Evolutionary conservation across 108 stramenopile species (phyloP).

Genomic region (Phaeodactylum tricornutum): DNA sequence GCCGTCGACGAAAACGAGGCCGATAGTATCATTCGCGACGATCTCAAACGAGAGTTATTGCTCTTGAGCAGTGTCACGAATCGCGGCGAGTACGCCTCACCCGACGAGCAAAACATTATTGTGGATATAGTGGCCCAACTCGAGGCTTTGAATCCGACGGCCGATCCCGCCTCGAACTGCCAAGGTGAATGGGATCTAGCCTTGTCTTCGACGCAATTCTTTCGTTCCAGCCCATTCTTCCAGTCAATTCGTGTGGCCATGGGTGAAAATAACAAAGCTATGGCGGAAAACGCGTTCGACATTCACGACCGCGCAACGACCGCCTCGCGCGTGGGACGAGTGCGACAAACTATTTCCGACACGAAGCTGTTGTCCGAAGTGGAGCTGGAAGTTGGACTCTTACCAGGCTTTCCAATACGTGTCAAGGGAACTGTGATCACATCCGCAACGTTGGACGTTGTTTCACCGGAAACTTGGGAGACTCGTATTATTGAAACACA

Average conservation of each 20-base stretch:
- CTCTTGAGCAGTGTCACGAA: slow-evolving; percentile 68
- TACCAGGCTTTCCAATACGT: slow-evolving; percentile 60
- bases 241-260: slow-evolving; percentile 45
- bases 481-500: slow-evolving; percentile 45
- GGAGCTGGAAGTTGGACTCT: slow-evolving; percentile 62
- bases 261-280: slow-evolving; percentile 48
- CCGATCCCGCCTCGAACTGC: slow-evolving; percentile 53
- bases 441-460: slow-evolving; percentile 38
- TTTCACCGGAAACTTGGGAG: slow-evolving; percentile 56
- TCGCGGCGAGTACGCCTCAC: slow-evolving; percentile 50
- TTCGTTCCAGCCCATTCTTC: slow-evolving; percentile 77
- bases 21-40: slow-evolving; percentile 63
- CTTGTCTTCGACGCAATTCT: slow-evolving; percentile 68
- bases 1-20: slow-evolving; percentile 60
- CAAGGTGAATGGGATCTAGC: slow-evolving; percentile 79
- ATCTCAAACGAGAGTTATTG: slow-evolving; percentile 69
- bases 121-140: slow-evolving; percentile 73
- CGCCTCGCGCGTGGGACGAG: slow-evolving; percentile 57
- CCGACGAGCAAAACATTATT: slow-evolving; percentile 58
- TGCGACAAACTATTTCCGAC: slow-evolving; percentile 53
- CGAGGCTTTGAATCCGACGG: slow-evolving; percentile 74
- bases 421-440: slow-evolving; percentile 72
- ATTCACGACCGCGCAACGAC: slow-evolving; percentile 69
- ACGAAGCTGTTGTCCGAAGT: slow-evolving; percentile 49
- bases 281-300: slow-evolving; percentile 62